Conservation (phyloP, 163 green algal species). For the Chloroidium sp. region DNA sequence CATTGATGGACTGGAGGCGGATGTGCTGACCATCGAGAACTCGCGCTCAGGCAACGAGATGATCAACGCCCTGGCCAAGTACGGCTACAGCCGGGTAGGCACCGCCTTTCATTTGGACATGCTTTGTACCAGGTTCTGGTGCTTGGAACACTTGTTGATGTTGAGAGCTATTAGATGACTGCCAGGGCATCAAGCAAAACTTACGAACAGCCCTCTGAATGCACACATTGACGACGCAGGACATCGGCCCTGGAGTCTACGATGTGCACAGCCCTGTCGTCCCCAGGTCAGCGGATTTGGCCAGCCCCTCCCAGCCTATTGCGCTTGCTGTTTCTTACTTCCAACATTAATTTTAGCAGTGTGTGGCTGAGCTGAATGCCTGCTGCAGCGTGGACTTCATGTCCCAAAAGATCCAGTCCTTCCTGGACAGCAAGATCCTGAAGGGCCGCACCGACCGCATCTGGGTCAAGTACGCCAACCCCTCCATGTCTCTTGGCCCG, state of each 20-base stretch:
- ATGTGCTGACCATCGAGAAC: constrained; percentile 95
- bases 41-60: constrained; percentile 69
- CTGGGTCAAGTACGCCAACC: constrained; percentile 54
- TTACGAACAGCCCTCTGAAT: no score
- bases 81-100: constrained; percentile 44
- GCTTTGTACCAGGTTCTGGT: no score
- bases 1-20: constrained; percentile 76
- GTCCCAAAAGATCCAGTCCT: constrained; percentile 36
- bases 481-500: neutral
- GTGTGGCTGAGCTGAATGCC: neutral
- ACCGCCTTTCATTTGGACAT: no score
- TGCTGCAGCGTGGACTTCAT: constrained; percentile 31
- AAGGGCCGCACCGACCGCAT: constrained; percentile 43
- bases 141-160: no score
- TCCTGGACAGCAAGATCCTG: constrained; percentile 55
- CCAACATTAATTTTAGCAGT: neutral
- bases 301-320: neutral
- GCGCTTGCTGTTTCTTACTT: neutral
- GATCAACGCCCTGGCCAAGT: constrained; percentile 51
- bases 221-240: constrained; percentile 13
- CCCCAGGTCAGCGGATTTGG: constrained; percentile 24
- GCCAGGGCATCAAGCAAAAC: no score
- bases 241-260: constrained; percentile 82
- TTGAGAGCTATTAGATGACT: no score
- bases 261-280: constrained; percentile 87